Conservation (phyloP, 1,284 basidiomycete genomes). For the Neolentinus lepideus region DNA sequence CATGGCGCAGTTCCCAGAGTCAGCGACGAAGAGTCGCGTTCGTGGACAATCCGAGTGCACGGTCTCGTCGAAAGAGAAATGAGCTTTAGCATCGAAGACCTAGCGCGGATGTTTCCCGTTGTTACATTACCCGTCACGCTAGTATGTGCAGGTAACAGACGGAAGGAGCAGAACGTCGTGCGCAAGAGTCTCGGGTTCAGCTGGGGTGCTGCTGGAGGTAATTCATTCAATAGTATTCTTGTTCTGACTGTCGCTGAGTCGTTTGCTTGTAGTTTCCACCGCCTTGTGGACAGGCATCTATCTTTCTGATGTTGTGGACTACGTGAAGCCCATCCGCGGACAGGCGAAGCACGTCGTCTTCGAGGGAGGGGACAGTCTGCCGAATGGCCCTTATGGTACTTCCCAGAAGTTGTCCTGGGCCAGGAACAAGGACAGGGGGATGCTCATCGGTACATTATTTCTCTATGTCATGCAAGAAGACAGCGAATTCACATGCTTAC, state of each 20-base stretch:
- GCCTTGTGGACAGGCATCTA: slow-evolving; percentile 65
- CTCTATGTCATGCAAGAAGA: background rate
- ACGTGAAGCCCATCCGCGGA: slow-evolving; percentile 34
- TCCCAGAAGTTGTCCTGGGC: slow-evolving; percentile 48
- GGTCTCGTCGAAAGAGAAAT: slow-evolving; percentile 38
- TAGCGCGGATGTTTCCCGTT: slow-evolving; percentile 39
- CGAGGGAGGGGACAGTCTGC: slow-evolving; percentile 54
- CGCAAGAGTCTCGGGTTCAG: slow-evolving; percentile 53
- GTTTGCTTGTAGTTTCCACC: slow-evolving; percentile 35
- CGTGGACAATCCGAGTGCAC: slow-evolving; percentile 48
- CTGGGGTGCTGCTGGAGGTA: slow-evolving; percentile 44
- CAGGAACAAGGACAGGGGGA: slow-evolving; percentile 39
- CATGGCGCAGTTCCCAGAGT: slow-evolving; percentile 59
- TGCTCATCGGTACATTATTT: slow-evolving; percentile 35
- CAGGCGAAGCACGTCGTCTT: slow-evolving; percentile 51
- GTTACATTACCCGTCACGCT: slow-evolving; percentile 62
- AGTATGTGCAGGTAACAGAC: slow-evolving; percentile 63
- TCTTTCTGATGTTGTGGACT: slow-evolving; percentile 49
- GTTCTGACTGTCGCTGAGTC: background rate
- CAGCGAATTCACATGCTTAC: background rate
- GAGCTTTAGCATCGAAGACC: slow-evolving; percentile 35
- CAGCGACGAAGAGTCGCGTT: slow-evolving; percentile 25
- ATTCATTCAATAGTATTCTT: background rate
- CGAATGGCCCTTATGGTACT: slow-evolving; percentile 65
- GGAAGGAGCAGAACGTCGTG: slow-evolving; percentile 68